Evolutionary conservation across 176 grass and related monocot genomes (phyloP).

Genomic region (Musa itinerans): DNA sequence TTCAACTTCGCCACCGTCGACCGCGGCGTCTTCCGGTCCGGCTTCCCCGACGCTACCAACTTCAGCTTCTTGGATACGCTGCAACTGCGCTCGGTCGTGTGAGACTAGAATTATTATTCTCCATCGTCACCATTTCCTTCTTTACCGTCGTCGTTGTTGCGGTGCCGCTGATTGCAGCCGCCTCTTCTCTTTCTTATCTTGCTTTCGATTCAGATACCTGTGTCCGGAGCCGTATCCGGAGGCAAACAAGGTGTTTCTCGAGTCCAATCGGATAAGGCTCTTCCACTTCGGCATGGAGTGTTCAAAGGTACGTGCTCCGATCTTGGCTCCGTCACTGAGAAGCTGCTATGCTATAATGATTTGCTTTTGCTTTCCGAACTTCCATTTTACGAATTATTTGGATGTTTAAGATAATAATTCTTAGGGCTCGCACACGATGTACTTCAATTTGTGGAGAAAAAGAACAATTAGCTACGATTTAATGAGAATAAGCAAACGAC

Average conservation of each 20-base stretch:
- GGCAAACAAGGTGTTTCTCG: slow-evolving; percentile 49
- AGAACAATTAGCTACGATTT: too few species aligned
- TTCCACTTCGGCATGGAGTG: slow-evolving; percentile 81
- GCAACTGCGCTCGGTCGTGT: slow-evolving; percentile 61
- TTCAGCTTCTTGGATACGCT: slow-evolving; percentile 56
- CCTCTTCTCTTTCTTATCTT: background rate
- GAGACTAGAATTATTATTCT: too few species aligned
- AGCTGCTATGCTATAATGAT: too few species aligned
- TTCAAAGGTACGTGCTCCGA: slow-evolving; percentile 42
- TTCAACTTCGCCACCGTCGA: slow-evolving; percentile 77
- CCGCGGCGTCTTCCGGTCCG: slow-evolving; percentile 68
- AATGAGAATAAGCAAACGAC: too few species aligned
- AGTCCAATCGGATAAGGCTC: slow-evolving; percentile 42
- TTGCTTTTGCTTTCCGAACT: too few species aligned
- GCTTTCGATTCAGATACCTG: slow-evolving; percentile 36
- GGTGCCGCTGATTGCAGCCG: background rate
- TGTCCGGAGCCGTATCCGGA: slow-evolving; percentile 80
- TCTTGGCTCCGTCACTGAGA: too few species aligned
- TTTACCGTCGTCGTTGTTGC: background rate
- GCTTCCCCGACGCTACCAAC: slow-evolving; percentile 55
- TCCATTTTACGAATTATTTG: too few species aligned
- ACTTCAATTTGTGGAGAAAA: too few species aligned
- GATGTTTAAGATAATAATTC: too few species aligned
- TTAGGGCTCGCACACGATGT: too few species aligned
- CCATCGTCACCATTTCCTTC: background rate